Conservation (phyloP, 345 rosid genomes). For the Ceriops decandra region DNA sequence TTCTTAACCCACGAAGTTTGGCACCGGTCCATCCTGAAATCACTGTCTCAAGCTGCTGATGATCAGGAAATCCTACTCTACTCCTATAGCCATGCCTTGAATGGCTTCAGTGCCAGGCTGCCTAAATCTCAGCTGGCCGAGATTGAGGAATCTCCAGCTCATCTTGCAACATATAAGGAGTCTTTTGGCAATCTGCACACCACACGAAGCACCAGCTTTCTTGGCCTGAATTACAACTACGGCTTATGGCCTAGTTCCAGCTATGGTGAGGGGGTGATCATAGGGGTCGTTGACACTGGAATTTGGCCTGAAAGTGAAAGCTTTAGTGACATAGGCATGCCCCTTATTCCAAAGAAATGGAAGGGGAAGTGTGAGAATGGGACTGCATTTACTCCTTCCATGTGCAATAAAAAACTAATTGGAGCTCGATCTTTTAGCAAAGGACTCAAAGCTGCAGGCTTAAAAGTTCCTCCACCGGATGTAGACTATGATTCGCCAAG, state of each 20-base stretch:
- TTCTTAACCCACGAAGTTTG: conserved; percentile 33
- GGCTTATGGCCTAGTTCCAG: conserved; percentile 11
- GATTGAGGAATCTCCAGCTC: conserved; percentile 41
- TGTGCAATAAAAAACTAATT: conserved; percentile 20
- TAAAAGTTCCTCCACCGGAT: conserved; percentile 13
- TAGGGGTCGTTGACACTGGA: conserved; percentile 23
- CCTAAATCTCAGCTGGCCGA: conserved; percentile 35
- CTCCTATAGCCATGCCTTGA: conserved; percentile 38
- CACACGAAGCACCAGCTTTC: conserved; percentile 40
- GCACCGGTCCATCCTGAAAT: conserved; percentile 26
- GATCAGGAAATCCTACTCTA: conserved; percentile 27
- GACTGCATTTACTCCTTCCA: conserved; percentile 12
- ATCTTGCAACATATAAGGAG: conserved; percentile 33
- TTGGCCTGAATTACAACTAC: conserved; percentile 24
- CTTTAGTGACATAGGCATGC: conserved; percentile 16
- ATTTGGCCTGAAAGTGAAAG: conserved; percentile 27
- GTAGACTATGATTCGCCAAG: conserved; percentile 23
- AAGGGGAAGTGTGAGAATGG: conserved; percentile 25
- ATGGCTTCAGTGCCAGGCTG: conserved; percentile 51
- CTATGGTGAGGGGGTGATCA: conserved; percentile 20
- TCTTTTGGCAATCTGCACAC: conserved; percentile 40
- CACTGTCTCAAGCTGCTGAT: conserved; percentile 13
- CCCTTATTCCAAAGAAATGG: conserved; percentile 16
- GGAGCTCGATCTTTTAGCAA: conserved; percentile 26
- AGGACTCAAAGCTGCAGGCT: conserved; percentile 29